Evolutionary conservation across 2,329 filamentous ascomycete genomes (phyloP).

Genomic region (Pseudomassariella vexata): DNA sequence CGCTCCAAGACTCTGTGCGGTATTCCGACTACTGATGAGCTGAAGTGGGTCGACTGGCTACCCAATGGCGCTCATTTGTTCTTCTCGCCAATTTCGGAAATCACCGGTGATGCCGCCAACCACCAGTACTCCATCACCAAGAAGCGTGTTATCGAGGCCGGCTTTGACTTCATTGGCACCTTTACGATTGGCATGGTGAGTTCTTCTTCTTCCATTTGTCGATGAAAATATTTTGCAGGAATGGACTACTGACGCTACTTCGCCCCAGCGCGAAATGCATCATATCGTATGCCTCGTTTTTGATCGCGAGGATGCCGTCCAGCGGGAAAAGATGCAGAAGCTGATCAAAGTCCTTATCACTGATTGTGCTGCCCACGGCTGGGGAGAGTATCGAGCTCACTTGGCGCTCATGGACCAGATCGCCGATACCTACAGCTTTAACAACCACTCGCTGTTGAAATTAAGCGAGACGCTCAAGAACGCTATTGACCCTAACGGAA

Average conservation of each 20-base stretch:
- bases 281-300: constrained; percentile 29
- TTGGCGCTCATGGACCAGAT: constrained; percentile 39
- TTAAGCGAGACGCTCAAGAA: constrained; percentile 37
- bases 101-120: constrained; percentile 2
- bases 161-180: constrained; percentile 4
- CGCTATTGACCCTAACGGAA: constrained; percentile 31
- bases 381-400: constrained; percentile 39
- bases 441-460: constrained; percentile 31
- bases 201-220: constrained; percentile 32
- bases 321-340: constrained; percentile 6
- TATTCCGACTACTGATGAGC: constrained; percentile 31
- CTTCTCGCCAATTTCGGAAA: constrained; percentile 5
- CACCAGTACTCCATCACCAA: constrained; percentile 32
- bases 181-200: constrained; percentile 19
- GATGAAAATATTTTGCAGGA: no score
- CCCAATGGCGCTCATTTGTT: constrained; percentile 27
- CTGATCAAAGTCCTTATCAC: constrained; percentile 1
- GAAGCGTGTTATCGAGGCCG: constrained; percentile 33
- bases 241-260: no score
- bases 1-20: constrained; percentile 26
- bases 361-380: constrained; percentile 18
- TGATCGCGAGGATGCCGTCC: constrained; percentile 18
- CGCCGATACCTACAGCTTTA: constrained; percentile 35
- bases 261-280: constrained; percentile 38
- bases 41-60: constrained; percentile 35